Base-by-base conservation (phyloP, 495 filamentous ascomycete genomes). In the Penicillium longicatenatum region DNA sequence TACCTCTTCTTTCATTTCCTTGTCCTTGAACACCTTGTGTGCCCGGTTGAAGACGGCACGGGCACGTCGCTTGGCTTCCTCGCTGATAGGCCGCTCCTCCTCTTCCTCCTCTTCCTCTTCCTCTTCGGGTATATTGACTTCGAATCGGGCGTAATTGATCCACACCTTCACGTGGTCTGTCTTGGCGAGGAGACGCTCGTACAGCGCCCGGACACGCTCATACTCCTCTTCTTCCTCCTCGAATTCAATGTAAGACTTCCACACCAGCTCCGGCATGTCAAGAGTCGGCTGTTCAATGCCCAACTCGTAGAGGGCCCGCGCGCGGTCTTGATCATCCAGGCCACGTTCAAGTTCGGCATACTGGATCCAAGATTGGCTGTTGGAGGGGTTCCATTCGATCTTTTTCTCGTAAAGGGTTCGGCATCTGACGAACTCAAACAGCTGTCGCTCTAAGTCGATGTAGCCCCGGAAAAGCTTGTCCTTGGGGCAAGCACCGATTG, bases 151-250 rank as follows among this genome's bases (percentile, higher is more conserved):
- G 74, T 93, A 98, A 69, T 86, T 89, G 76, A 92, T 96, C 94
- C 94, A 98, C 51, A 98, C 94, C 81, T 97, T 97, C 78, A 97
- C 91, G 67, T 98, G 95, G 69, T 91, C 89, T 17, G 95, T 96
- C 85, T 93, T 96, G 68, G 90, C 77, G 35, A 98, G 80, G 21
- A 98, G 79, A 22, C 94, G 84, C 76, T 98, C 94, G 75, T 98
- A 98, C 50, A 98, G 76, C n/a, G 76, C 70, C 45, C 94, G 81
- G 2, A 91, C 87, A 31, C 84, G 79, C 30, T 90, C 92, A 73
- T 91, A 96, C 71, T 97, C 91, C 52, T 87, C 89, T 69, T 93
- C 89, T 58, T 95, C 89, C 67, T 96, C 93, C 73, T 98, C 95
- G 66, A 98, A 98, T 74, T 98, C 93, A 66, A 98, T 97, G 69